These are phyloP conservation scores for Ophiosphaerella narmari DNA, from an alignment of 2,329 filamentous ascomycete species.

Conservation along the genomic window DNA sequence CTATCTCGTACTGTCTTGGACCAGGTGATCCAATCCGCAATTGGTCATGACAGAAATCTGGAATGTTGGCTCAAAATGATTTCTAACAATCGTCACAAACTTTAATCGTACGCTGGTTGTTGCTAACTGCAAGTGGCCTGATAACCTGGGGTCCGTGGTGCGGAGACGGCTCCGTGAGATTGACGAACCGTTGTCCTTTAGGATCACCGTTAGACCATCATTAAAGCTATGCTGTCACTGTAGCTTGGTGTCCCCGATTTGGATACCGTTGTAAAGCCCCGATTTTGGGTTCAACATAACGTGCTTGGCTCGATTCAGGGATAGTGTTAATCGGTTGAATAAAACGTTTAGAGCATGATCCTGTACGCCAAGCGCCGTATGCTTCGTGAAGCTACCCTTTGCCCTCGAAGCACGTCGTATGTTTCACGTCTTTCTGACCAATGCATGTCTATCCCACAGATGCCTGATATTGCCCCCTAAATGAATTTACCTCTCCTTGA, in stretches of 20 bases:
- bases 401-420: too few relatives aligned
- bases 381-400: neutral
- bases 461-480: neutral
- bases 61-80: too few relatives aligned
- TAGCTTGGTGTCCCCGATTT: neutral
- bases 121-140: neutral
- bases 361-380: conserved; percentile 1
- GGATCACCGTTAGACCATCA: neutral
- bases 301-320: neutral
- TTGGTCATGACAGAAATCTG: neutral
- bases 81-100: neutral
- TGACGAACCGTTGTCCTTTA: neutral
- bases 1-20: neutral
- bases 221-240: neutral
- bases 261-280: neutral
- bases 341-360: neutral
- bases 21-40: neutral
- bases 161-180: neutral
- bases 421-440: too few relatives aligned
- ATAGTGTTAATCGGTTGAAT: neutral
- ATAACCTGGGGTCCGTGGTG: neutral
- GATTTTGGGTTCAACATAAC: neutral
- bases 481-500: neutral
- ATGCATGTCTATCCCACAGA: too few relatives aligned
- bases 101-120: neutral